A percentile compares a stretch with the other conserved stretches of the same genome.
Evolutionary conservation across 2,329 filamentous ascomycete genomes (phyloP).

Genomic region (Penicillium sp.): DNA sequence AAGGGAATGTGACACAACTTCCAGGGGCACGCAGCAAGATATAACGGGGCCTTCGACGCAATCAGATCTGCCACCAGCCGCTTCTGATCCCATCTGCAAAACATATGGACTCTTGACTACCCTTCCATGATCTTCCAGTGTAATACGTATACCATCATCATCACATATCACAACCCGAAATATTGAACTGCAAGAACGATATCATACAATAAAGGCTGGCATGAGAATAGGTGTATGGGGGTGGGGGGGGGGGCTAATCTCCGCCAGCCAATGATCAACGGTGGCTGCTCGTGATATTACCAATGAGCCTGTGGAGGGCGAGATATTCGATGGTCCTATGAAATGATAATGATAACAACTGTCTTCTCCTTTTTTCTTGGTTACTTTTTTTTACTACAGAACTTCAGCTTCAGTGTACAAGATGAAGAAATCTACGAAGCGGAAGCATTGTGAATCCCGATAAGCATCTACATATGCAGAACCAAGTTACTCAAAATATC

Average conservation of each 20-base stretch:
- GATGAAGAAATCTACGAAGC: too few species aligned
- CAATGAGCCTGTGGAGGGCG: neutral
- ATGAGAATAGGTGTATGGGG: too few species aligned
- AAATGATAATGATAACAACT: neutral
- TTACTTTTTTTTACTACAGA: too few species aligned
- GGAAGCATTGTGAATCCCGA: too few species aligned
- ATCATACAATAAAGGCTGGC: too few species aligned
- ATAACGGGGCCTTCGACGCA: neutral
- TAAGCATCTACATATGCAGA: too few species aligned
- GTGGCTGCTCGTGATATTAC: too few species aligned
- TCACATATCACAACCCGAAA: neutral
- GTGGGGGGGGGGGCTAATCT: too few species aligned
- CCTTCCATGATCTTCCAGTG: neutral
- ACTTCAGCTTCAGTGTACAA: too few species aligned
- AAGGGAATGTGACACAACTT: neutral
- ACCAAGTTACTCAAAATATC: neutral
- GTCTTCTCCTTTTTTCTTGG: too few species aligned
- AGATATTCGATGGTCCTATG: neutral
- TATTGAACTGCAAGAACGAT: too few species aligned
- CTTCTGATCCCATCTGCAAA: neutral
- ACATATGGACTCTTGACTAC: neutral
- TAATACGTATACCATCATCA: neutral
- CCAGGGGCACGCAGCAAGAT: neutral
- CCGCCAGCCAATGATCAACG: too few species aligned
- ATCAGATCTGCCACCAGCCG: neutral